These are phyloP conservation scores for Populus ilicifolia DNA, from an alignment of 345 rosid genomes.

Conservation along the genomic window DNA sequence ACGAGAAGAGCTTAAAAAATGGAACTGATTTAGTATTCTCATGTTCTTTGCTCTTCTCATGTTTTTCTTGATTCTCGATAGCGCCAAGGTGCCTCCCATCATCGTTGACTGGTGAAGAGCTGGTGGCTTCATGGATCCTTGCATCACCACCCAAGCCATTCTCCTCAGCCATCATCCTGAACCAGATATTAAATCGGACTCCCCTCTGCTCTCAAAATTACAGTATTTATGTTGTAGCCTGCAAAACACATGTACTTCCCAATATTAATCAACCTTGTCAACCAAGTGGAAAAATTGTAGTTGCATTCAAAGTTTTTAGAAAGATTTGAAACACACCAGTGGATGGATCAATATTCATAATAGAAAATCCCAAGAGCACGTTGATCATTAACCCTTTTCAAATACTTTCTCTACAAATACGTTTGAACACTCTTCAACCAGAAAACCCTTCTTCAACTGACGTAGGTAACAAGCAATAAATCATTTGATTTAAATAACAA, in stretches of 20 bases:
- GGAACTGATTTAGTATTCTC: constrained; percentile 25
- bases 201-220: neutral
- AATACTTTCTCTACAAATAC: neutral
- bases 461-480: too few relatives aligned
- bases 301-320: neutral
- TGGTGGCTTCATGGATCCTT: neutral
- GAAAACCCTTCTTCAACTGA: neutral
- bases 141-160: constrained; percentile 6
- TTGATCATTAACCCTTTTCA: neutral
- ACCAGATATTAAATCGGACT: neutral
- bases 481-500: neutral
- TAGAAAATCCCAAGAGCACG: neutral
- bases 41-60: constrained; percentile 2
- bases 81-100: neutral
- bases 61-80: neutral
- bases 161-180: constrained; percentile 6
- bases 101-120: neutral
- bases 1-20: constrained; percentile 37
- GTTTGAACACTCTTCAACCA: neutral
- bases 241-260: neutral
- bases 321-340: neutral
- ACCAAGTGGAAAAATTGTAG: neutral
- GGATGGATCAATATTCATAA: neutral
- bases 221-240: neutral
- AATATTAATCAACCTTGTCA: neutral